Evolutionary conservation across 495 filamentous ascomycete genomes (phyloP), one percentile per base, ranked within the genome.

Genomic region (Aspergillus cavernicola): DNA sequence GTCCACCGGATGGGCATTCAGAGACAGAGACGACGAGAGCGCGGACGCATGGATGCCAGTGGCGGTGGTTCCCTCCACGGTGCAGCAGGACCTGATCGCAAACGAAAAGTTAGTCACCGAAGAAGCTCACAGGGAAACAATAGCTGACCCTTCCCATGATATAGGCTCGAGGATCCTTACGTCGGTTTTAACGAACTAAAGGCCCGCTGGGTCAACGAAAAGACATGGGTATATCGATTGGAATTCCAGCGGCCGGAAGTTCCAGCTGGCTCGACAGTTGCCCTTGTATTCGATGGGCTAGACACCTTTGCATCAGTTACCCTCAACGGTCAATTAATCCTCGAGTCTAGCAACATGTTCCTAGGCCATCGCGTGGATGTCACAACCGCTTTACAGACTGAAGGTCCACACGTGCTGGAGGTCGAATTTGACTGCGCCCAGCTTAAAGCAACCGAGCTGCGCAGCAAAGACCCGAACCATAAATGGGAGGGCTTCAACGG

Each of bases 311-410:
- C 89, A 2, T 87, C 80, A 0, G 89, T 92, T 42, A 74, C 75
- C 40, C 76, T 96, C 2, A 87, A 95, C 61, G 85, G 82, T 22
- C 66, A 78, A 28, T 73, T 74, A 15, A 85, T 95, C 29, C 72
- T 95, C 13, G 76, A 86, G 62, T 81, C 78, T n/a, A 78, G 87
- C 38, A 91, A 89, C 66, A 93, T 93, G 90, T 95, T 95, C 57
- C 70, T 85, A 15, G 82, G 82, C 3, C 79, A 89, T 57, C 79
- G 86, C 11, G 80, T 92, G 1, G 81, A 89, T 53, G 78, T 92
- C 7, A 81, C 80, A 7, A 52, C 69, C 18, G 49, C 60, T 7
- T 62, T 90, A 28, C 24, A 69, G 22, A 53, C 61, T 7, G 78
- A 78, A 23, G 76, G n/a, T 31, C 64, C 70, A 5, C 65, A 75